Base-by-base conservation (phyloP, 805 yeast genomes). In the Candida chauliodis region DNA sequence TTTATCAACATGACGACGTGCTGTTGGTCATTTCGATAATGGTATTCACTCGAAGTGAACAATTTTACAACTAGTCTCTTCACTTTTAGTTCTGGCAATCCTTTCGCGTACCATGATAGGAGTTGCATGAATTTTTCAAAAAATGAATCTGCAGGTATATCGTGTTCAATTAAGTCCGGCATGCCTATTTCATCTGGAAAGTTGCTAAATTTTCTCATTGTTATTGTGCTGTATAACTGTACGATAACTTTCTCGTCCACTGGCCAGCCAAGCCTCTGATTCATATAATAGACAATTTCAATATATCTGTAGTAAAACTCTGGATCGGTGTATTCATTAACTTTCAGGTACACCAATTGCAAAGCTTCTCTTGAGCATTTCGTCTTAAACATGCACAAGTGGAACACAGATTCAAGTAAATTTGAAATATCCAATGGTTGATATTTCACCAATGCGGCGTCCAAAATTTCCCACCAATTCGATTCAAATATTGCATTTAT, bases 111-210 rank as follows among this genome's bases (percentile, higher is more conserved):
- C 20, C 41, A 50, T 45, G 66, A 66, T 10, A 65, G 41, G n/a
- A 68, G 47, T 10, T 54, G 53, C 56, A 66, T 47, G 43, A 67
- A 67, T 18, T 53, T 45, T 15, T 66, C 72, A 40, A 69, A 67
- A 31, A 61, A 56, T 2, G 63, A 39, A 8, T 42, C 34, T 13
- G 42, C 45, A 2, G 60, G 69, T 3, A 66, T 45, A 38, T 61
- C 66, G 27, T 51, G 48, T 32, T 59, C 42, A n/a, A 56, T 35
- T 14, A 53, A 34, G 11, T 43, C 48, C 1, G 63, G 63, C 5
- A 47, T 46, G 11, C 34, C 41, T 26, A 45, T 38, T 41, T 67
- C 74, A 41, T 63, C 70, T 2, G 42, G 49, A 38, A 65, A 68
- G 40, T 66, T 66, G 14, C 60, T 50, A 44, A 67, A 67, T 34